Conservation (phyloP, 805 yeast genomes). For the Candida boidinii region DNA sequence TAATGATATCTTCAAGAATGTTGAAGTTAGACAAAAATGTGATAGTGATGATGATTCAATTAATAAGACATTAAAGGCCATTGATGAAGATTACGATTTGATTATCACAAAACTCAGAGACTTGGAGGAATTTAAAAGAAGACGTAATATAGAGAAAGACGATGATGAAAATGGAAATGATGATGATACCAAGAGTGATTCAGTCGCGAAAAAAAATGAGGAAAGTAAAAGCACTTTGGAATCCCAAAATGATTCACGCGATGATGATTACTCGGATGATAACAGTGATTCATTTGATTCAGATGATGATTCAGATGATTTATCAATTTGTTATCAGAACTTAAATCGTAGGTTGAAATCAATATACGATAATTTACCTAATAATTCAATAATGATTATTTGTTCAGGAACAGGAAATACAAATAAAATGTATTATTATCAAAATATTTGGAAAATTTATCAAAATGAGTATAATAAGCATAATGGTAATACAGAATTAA, state of each 20-base stretch:
- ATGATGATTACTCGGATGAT: conserved; percentile 3
- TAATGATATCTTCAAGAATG: no score
- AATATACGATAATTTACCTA: conserved; percentile 47
- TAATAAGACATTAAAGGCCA: conserved; percentile 29
- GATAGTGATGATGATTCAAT: conserved; percentile 55
- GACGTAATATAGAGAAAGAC: no score
- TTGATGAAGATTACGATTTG: conserved; percentile 35
- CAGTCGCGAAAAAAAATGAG: no score
- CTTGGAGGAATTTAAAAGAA: conserved; percentile 37
- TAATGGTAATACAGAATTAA: conserved; percentile 28
- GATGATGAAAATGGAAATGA: no score
- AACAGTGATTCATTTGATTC: conserved; percentile 2
- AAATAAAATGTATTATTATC: conserved; percentile 37
- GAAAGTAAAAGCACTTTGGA: no score
- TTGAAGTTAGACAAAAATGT: no score
- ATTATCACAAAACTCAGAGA: conserved; percentile 51
- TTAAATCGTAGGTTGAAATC: conserved; percentile 36
- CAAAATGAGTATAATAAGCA: conserved; percentile 31
- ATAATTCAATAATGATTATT: conserved; percentile 50
- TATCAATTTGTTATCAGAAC: conserved; percentile 13
- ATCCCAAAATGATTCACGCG: no score
- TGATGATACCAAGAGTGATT: no score
- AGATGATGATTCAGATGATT: conserved; percentile 8
- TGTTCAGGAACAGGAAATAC: conserved; percentile 60
- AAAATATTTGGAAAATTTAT: conserved; percentile 34